These are phyloP conservation scores for Bruguiera gymnorhiza DNA, from an alignment of 345 rosid species.

Conservation along the genomic window DNA sequence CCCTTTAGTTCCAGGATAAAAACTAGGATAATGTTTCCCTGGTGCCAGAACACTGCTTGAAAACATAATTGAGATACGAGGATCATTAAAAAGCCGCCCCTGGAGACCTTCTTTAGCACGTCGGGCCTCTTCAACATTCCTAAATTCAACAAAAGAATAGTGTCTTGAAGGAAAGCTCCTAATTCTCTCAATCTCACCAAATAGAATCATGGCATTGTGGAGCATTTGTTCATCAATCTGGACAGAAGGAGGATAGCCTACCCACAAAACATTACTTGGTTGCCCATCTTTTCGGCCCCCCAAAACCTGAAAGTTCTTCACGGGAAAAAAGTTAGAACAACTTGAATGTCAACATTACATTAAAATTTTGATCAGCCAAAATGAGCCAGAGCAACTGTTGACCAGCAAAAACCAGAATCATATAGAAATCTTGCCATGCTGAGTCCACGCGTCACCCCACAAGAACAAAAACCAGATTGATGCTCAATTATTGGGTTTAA, in stretches of 20 bases:
- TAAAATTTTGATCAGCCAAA: background rate
- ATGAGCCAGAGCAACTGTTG: background rate
- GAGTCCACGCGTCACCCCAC: background rate
- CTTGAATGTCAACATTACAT: background rate
- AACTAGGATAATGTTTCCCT: conserved; percentile 47
- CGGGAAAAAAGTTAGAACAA: background rate
- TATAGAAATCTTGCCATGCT: background rate
- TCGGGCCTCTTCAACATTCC: conserved; percentile 94
- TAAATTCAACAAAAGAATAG: conserved; percentile 88
- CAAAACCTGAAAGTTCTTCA: conserved; percentile 50
- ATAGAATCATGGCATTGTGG: conserved; percentile 95
- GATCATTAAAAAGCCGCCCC: conserved; percentile 87
- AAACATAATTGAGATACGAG: conserved; percentile 81
- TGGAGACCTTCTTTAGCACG: conserved; percentile 92
- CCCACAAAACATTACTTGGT: conserved; percentile 82
- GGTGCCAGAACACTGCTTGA: conserved; percentile 65
- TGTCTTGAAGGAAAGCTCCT: conserved; percentile 76
- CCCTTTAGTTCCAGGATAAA: conserved; percentile 53
- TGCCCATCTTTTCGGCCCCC: conserved; percentile 56
- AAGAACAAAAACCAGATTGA: background rate
- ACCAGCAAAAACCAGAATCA: background rate
- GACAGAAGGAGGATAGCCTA: conserved; percentile 92
- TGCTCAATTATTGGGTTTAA: background rate
- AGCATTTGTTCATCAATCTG: conserved; percentile 90
- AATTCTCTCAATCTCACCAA: conserved; percentile 92